Conservation (phyloP, 2,329 filamentous ascomycete species). For the Fusarium virguliforme region DNA sequence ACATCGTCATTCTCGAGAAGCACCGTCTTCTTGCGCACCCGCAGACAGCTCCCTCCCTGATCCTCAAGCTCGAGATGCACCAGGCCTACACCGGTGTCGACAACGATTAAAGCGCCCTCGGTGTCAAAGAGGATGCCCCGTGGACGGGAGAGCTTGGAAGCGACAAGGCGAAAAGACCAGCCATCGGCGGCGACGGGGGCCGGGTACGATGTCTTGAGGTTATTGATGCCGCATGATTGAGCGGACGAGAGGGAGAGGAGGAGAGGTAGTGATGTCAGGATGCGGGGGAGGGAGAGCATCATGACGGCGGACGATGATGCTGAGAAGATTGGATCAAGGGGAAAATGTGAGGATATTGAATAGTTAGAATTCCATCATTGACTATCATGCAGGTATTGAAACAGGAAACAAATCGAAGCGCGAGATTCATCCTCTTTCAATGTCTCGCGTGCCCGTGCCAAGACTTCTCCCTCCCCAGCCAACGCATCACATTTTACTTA, state of each 20-base stretch:
- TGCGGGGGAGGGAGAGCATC: conserved; percentile 34
- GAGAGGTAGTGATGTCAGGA: conserved; percentile 23
- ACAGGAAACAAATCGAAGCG: background rate
- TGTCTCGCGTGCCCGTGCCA: conserved; percentile 1
- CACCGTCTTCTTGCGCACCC: conserved; percentile 56
- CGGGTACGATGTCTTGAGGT: conserved; percentile 56
- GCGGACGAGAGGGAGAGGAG: conserved; percentile 21
- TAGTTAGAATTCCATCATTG: background rate
- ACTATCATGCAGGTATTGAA: background rate
- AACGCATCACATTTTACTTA: background rate
- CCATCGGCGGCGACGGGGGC: conserved; percentile 59
- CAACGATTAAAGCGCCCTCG: conserved; percentile 63
- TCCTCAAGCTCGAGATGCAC: conserved; percentile 60
- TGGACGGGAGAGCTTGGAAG: conserved; percentile 60
- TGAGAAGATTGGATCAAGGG: background rate
- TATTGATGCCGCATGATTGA: conserved; percentile 36
- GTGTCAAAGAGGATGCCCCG: conserved; percentile 64
- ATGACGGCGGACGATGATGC: conserved; percentile 21
- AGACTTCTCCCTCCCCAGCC: conserved; percentile 2
- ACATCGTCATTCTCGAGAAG: conserved; percentile 58
- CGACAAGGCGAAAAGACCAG: conserved; percentile 63
- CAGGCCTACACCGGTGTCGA: conserved; percentile 62
- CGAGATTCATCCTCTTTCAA: conserved; percentile 8
- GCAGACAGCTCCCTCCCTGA: conserved; percentile 60
- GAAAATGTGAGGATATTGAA: background rate